Evolutionary conservation across 768 basidiomycete species (phyloP), one percentile per base, ranked within the genome.

Genomic region (Trametes gibbosa): DNA sequence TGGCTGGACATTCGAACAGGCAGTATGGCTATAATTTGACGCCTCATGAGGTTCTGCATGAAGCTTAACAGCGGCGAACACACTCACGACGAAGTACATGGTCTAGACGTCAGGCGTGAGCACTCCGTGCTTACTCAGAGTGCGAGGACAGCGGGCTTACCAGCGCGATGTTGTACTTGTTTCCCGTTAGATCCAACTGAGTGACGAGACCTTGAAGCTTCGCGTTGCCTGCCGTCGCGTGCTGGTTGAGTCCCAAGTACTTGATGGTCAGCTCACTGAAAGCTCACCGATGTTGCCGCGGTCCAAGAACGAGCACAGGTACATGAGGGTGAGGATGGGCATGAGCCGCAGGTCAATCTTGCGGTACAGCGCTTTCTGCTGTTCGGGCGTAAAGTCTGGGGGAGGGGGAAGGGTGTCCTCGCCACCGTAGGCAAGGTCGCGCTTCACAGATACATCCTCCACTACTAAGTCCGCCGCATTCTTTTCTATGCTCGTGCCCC

Each of bases 151-250:
- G 19, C 3, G 27, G 17, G 66, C 76, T 13, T 48, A 87, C 86
- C 68, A 89, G 69, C 0, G 85, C 84, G 39, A 86, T 82, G 61
- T 88, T 88, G 60, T 86, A 90, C 63, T 80, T 73, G 64, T 84
- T 79, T 5, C 83, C 81, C 0, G 75, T 78, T 47, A 90, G 75
- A 42, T 81, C 27, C 1, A 90, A 75, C 65, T 89, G 77, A 0
- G 71, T 79, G 17, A 69, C 64, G 3, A 91, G 71, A 3, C 89
- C 89, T 64, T 69, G 65, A 19, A 69, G 53, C 58, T 67, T 70
- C 32, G 69, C 69, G 40, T 69, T 70, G 17, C 68, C 68, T 68
- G 37, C 16, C 0, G 29, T 6, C 12, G 25, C 24, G 40, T 24
- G 25, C 25, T 34, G 52, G 10, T 27, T 4, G 4, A 16, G 29